These are phyloP conservation scores for Endothia cerciana DNA, from an alignment of 2,329 filamentous ascomycete species.

Conservation along the genomic window DNA sequence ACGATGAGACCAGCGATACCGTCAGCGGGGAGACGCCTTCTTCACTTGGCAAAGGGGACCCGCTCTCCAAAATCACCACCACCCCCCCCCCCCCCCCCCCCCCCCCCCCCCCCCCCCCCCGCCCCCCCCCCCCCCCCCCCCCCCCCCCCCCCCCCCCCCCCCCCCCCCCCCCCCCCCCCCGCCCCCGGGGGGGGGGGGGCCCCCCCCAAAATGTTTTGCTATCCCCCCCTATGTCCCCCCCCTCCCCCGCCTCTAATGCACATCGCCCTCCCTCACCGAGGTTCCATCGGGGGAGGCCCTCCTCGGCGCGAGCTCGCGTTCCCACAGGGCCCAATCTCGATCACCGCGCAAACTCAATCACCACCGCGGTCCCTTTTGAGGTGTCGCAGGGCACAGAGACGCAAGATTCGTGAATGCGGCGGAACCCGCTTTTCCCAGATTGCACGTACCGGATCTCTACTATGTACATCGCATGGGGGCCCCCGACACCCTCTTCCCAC, in stretches of 20 bases:
- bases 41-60: too few species aligned
- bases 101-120: too few species aligned
- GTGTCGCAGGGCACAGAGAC: background rate
- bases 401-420: conserved; percentile 11
- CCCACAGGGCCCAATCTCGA: conserved; percentile 1
- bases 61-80: background rate
- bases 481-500: background rate
- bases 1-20: too few species aligned
- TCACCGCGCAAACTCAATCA: background rate
- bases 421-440: conserved; percentile 8
- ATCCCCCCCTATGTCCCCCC: too few species aligned
- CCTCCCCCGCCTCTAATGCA: background rate
- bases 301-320: background rate
- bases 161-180: too few species aligned
- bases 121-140: too few species aligned
- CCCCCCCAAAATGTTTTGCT: too few species aligned
- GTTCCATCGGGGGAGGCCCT: conserved; percentile 4
- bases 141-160: too few species aligned
- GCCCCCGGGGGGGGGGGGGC: too few species aligned
- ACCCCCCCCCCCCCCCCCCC: background rate
- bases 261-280: conserved; percentile 4
- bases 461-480: too few species aligned
- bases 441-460: conserved; percentile 3
- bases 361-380: background rate
- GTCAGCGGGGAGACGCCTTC: too few species aligned